These are phyloP conservation scores for Candolleomyces aberdarensis DNA, from an alignment of 768 basidiomycete genomes.

Conservation along the genomic window DNA sequence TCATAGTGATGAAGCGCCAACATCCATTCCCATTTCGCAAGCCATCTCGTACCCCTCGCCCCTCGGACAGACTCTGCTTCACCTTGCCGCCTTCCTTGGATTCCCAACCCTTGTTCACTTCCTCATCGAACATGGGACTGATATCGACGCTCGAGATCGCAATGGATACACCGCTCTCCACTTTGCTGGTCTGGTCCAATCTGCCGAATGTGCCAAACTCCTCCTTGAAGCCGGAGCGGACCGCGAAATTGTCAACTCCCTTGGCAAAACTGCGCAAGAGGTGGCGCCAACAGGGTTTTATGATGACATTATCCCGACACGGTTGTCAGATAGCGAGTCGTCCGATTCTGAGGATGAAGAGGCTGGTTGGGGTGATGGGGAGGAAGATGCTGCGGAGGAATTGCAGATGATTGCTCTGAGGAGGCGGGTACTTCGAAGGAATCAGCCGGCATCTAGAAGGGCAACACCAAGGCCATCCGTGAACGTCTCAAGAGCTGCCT, in stretches of 20 bases:
- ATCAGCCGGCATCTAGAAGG: conserved; percentile 22
- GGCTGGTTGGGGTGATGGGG: conserved; percentile 16
- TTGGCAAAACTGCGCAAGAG: conserved; percentile 70
- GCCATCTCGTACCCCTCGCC: conserved; percentile 71
- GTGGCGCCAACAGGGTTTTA: conserved; percentile 47
- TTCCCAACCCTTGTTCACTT: conserved; percentile 69
- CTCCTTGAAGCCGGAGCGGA: conserved; percentile 83
- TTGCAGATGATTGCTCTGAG: conserved; percentile 31
- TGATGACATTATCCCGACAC: conserved; percentile 26
- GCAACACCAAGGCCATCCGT: conserved; percentile 27
- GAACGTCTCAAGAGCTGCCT: conserved; percentile 29
- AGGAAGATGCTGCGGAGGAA: conserved; percentile 18
- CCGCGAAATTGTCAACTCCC: conserved; percentile 65
- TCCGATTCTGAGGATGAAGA: conserved; percentile 59
- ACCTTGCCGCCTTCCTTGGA: conserved; percentile 79
- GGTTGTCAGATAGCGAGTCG: conserved; percentile 16
- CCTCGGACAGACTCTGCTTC: conserved; percentile 84
- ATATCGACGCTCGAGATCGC: conserved; percentile 80
- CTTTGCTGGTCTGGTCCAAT: conserved; percentile 70
- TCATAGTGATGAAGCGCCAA: conserved; percentile 40
- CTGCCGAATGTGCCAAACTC: conserved; percentile 58
- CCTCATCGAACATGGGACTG: conserved; percentile 68
- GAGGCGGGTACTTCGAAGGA: conserved; percentile 28
- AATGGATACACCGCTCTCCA: conserved; percentile 92
- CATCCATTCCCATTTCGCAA: conserved; percentile 39